Evolutionary conservation across 257 asterid species (phyloP).

Genomic region (Solanum sitiens): DNA sequence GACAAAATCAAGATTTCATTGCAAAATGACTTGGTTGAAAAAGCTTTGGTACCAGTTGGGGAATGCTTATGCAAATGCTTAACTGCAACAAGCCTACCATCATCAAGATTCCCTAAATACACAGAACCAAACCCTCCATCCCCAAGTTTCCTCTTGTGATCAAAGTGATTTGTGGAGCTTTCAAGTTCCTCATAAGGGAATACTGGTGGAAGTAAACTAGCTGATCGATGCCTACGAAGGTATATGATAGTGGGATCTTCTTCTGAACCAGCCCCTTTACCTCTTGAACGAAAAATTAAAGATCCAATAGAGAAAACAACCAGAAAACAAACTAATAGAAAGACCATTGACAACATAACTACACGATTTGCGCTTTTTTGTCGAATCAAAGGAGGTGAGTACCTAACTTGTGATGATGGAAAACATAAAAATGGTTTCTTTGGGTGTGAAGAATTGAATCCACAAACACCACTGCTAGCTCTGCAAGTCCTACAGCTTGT

Average conservation of each 20-base stretch:
- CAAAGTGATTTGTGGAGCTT: slow-evolving; percentile 66
- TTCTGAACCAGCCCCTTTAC: slow-evolving; percentile 19
- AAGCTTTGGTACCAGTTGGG: slow-evolving; percentile 30
- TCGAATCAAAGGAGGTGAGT: slow-evolving; percentile 10
- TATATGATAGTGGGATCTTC: slow-evolving; percentile 73
- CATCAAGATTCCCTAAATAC: slow-evolving; percentile 65
- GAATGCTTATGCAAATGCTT: slow-evolving; percentile 73
- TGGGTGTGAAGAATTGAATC: slow-evolving; percentile 57
- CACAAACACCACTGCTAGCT: slow-evolving; percentile 49
- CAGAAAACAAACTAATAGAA: slow-evolving; percentile 39
- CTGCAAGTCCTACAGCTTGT: slow-evolving; percentile 53
- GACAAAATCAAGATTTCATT: slow-evolving; percentile 84
- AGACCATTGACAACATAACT: slow-evolving; percentile 31
- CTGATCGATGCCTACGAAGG: slow-evolving; percentile 77
- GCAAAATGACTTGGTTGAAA: slow-evolving; percentile 73
- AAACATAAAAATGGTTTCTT: slow-evolving; percentile 53
- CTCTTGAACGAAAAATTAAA: slow-evolving; percentile 29
- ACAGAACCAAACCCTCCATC: slow-evolving; percentile 97
- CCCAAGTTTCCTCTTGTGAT: slow-evolving; percentile 71
- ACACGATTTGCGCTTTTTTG: slow-evolving; percentile 30
- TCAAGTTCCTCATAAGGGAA: slow-evolving; percentile 85
- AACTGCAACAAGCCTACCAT: slow-evolving; percentile 66
- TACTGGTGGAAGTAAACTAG: slow-evolving; percentile 80
- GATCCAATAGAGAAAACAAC: slow-evolving; percentile 33
- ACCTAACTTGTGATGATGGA: slow-evolving; percentile 7